phyloP scores from a whole-genome alignment of 2,329 filamentous ascomycete species.

The Trichoderma asperellum region DNA sequence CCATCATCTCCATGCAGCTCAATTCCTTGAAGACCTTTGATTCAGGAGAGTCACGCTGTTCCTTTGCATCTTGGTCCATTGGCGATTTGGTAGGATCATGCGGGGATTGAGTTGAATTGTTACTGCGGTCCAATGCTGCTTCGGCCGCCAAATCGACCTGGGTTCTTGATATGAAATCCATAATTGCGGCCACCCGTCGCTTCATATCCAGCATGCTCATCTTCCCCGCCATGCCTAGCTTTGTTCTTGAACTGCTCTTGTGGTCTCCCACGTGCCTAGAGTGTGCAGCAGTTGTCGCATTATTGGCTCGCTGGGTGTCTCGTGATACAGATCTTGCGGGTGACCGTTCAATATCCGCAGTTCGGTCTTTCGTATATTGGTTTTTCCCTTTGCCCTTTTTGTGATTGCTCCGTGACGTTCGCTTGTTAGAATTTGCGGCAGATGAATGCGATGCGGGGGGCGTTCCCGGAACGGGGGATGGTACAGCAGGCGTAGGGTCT shows the following conservation, averaged over 20 bases:
- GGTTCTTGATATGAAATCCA: constrained; percentile 87
- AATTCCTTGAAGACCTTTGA: constrained; percentile 71
- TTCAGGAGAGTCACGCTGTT: constrained; percentile 31
- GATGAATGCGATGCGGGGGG: constrained; percentile 52
- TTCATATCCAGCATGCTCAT: constrained; percentile 88
- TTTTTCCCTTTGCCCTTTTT: constrained; percentile 75
- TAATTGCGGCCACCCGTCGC: constrained; percentile 78
- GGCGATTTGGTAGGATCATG: constrained; percentile 28
- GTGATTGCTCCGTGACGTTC: constrained; percentile 60
- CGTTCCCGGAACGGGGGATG: constrained; percentile 42
- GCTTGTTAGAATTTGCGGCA: constrained; percentile 60
- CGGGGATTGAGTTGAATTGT: constrained; percentile 40
- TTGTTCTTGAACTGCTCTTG: constrained; percentile 59
- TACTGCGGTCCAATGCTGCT: constrained; percentile 51
- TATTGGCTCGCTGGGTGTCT: constrained; percentile 49
- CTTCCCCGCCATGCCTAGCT: constrained; percentile 62
- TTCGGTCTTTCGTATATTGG: constrained; percentile 79
- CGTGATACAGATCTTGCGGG: constrained; percentile 60
- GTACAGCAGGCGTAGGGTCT: constrained; percentile 38
- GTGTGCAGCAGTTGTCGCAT: constrained; percentile 40
- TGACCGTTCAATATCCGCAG: constrained; percentile 60
- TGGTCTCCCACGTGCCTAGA: constrained; percentile 49
- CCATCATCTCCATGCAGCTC: constrained; percentile 88
- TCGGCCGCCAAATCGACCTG: constrained; percentile 83
- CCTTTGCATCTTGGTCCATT: neutral